Conservation (phyloP, 2,329 filamentous ascomycete genomes). For the Aspergillus fijiensis region DNA sequence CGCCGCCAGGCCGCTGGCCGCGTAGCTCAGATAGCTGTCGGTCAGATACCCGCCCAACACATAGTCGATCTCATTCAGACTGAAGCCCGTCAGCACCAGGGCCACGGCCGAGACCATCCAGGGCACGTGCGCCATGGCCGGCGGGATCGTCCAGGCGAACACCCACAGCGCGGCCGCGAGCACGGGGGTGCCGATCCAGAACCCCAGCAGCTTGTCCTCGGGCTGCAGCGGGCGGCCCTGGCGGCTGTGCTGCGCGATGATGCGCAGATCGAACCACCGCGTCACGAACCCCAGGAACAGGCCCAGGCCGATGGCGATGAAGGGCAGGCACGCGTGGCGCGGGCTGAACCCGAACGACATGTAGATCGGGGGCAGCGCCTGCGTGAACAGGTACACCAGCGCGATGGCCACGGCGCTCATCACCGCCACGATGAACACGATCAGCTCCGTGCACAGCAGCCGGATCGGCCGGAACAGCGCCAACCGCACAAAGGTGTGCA, state of each 20-base stretch:
- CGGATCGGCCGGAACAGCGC: conserved; percentile 44
- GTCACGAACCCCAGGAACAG: conserved; percentile 42
- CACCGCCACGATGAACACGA: conserved; percentile 46
- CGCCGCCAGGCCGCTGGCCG: conserved; percentile 45
- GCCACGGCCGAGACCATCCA: conserved; percentile 43
- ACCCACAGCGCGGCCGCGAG: conserved; percentile 48
- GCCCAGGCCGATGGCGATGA: conserved; percentile 42
- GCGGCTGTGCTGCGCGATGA: conserved; percentile 28
- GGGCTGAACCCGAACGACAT: conserved; percentile 30
- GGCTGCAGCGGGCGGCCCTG: conserved; percentile 30
- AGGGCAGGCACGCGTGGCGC: conserved; percentile 36
- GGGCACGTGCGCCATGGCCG: conserved; percentile 30
- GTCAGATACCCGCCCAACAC: conserved; percentile 44
- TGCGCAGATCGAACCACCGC: conserved; percentile 42
- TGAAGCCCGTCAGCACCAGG: conserved; percentile 47
- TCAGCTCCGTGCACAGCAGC: conserved; percentile 49
- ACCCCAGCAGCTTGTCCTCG: conserved; percentile 51
- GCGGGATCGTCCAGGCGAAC: conserved; percentile 51
- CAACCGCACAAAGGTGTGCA: conserved; percentile 39
- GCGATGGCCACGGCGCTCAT: conserved; percentile 47
- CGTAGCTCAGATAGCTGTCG: conserved; percentile 46
- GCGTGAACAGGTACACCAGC: conserved; percentile 45
- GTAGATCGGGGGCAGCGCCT: conserved; percentile 36
- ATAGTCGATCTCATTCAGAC: conserved; percentile 47
- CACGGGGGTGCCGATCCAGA: conserved; percentile 46